phyloP scores from a whole-genome alignment of 352 stramenopile genomes.

The Globisporangium barbulae region DNA sequence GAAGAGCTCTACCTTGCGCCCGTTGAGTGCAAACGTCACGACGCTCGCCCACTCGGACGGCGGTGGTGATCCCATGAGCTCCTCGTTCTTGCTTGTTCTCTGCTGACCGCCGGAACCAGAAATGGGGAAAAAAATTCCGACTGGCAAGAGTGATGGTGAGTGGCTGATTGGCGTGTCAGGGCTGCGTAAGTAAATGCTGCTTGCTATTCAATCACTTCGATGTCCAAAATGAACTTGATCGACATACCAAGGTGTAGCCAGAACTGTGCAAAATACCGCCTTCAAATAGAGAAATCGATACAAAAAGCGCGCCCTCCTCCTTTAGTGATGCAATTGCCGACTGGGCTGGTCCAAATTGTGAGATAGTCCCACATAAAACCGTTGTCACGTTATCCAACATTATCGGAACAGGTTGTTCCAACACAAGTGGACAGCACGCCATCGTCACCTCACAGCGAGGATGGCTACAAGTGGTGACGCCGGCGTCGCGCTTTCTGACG shows the following conservation, averaged over 20 bases:
- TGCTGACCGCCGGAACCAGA: conserved; percentile 5
- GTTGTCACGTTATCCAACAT: not conserved
- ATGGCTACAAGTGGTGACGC: conserved; percentile 36
- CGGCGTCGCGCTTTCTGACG: conserved; percentile 38
- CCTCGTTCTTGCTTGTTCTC: no score
- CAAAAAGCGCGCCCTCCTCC: not conserved
- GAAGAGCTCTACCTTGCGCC: not conserved
- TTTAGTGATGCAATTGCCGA: not conserved
- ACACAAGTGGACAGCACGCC: not conserved
- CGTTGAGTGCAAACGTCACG: conserved; percentile 18
- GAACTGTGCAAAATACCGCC: not conserved
- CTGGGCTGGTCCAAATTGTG: not conserved
- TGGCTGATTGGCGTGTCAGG: not conserved
- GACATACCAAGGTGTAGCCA: not conserved
- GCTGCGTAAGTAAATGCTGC: not conserved
- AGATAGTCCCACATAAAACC: not conserved
- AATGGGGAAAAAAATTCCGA: not conserved
- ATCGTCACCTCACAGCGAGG: not conserved
- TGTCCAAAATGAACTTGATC: not conserved
- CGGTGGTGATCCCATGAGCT: not conserved
- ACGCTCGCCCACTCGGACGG: conserved; percentile 6
- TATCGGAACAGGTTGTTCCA: no score
- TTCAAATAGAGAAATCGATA: not conserved
- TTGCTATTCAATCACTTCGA: not conserved
- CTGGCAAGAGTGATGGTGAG: not conserved